A percentile compares a stretch with the other conserved stretches of the same genome.
Conservation (phyloP, 2,329 filamentous ascomycete species). For the Cladosporium sp. region DNA sequence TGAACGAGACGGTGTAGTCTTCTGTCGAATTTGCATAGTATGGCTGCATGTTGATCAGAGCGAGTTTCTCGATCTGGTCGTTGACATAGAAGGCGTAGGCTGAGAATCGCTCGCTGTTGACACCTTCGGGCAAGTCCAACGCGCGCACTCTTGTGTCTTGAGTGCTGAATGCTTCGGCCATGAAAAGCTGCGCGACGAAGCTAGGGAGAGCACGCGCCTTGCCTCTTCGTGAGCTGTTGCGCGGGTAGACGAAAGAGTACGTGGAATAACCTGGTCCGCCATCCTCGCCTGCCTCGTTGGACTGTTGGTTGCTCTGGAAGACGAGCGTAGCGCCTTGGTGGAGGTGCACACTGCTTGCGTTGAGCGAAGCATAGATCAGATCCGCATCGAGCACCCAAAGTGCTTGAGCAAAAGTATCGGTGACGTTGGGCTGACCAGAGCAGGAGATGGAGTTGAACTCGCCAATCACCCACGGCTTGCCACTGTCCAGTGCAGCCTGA, state of each 20-base stretch:
- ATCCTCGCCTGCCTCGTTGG: constrained; percentile 25
- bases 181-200: constrained; percentile 25
- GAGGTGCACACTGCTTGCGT: constrained; percentile 35
- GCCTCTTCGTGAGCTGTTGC: constrained; percentile 21
- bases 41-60: constrained; percentile 26
- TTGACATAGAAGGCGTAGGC: constrained; percentile 25
- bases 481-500: constrained; percentile 24
- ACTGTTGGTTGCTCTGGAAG: constrained; percentile 27
- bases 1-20: constrained; percentile 21
- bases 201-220: constrained; percentile 25
- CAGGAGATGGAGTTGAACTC: constrained; percentile 42
- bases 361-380: constrained; percentile 37
- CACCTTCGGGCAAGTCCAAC: constrained; percentile 18
- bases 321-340: constrained; percentile 32
- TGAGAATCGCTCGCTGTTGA: constrained; percentile 24
- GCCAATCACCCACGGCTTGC: constrained; percentile 32
- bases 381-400: constrained; percentile 39
- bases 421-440: constrained; percentile 37
- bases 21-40: constrained; percentile 27
- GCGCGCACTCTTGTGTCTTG: constrained; percentile 21
- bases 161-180: constrained; percentile 27
- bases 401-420: constrained; percentile 39
- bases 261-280: constrained; percentile 27
- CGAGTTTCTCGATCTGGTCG: constrained; percentile 24
- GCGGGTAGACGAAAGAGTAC: constrained; percentile 27